phyloP scores from a whole-genome alignment of 2,329 filamentous ascomycete genomes.

The Exophiala aquamarina region DNA sequence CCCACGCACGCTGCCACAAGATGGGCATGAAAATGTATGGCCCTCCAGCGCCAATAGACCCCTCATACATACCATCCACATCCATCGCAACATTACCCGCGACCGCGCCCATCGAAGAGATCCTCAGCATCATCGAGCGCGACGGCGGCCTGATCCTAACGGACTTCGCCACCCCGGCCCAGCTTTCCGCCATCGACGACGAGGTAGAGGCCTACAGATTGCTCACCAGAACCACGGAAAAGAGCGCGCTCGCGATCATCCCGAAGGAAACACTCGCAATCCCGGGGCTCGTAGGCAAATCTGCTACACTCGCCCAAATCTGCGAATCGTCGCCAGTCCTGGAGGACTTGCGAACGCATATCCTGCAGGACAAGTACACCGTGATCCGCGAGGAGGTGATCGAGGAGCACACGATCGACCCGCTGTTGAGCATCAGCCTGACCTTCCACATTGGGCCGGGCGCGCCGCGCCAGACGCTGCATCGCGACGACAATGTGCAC shows the following conservation, averaged over 20 bases:
- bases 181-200: constrained; percentile 30
- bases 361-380: constrained; percentile 30
- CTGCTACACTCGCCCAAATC: constrained; percentile 16
- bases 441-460: constrained; percentile 33
- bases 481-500: constrained; percentile 38
- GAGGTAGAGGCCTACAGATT: constrained; percentile 13
- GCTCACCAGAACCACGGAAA: constrained; percentile 10
- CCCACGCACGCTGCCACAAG: no score
- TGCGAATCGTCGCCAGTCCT: constrained; percentile 29
- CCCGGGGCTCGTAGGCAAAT: constrained; percentile 33
- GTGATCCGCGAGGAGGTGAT: constrained; percentile 27
- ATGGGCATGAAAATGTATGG: constrained; percentile 12
- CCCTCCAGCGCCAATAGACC: constrained; percentile 12
- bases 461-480: constrained; percentile 34
- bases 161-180: constrained; percentile 27
- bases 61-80: constrained; percentile 12
- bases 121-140: constrained; percentile 33
- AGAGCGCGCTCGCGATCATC: constrained; percentile 17
- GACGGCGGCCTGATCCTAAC: constrained; percentile 37
- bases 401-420: constrained; percentile 27
- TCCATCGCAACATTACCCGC: constrained; percentile 30
- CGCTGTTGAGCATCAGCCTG: constrained; percentile 32
- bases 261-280: constrained; percentile 25
- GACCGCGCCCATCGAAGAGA: constrained; percentile 30
- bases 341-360: constrained; percentile 27